Base-by-base conservation (phyloP, 2,329 filamentous ascomycete genomes). In the Pseudocercospora fijiensis region DNA sequence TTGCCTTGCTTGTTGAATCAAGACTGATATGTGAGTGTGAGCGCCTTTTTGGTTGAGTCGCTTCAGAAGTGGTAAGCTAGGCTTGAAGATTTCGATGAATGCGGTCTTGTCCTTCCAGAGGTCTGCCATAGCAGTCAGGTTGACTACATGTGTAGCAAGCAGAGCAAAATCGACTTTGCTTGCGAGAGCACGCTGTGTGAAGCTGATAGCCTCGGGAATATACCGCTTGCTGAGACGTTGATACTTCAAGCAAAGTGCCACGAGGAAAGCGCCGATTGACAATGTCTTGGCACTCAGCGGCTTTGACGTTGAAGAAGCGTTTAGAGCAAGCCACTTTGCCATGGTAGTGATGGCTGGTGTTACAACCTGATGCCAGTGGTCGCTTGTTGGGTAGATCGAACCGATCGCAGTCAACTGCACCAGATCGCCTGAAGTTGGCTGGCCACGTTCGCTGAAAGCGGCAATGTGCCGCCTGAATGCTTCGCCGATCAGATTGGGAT, bases 311-410 rank as follows among this genome's bases (percentile, higher is more conserved):
- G 63, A 62, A 26, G 71, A 68, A 0, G 88, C 83, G 61, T 88
- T 91, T 70, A 96, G 87, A 1, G 90, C 91, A 26, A 99, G 83
- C 77, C 90, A 97, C 60, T 91, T 87, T 11, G 85, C 86, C 77
- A 98, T 91, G n/a, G 88, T 85, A 4, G 97, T 86, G 78, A 92
- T 90, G 0, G 94, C 90, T 1, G 95, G 95, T 1, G 95, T 99
- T 45, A 92, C 90, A 37, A 98, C 91, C 71, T 95, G 90, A 73
- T 99, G 95, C 78, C 98, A 99, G 78, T 98, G 93, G 77, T 99
- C 95, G 0, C 93, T 97, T 0, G 95, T 96, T 4, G 95, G 93
- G 73, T 96, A 99, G 59, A 96, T 90, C 1, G 87, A 88, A 45
- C 89, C 87, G 64, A 97, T 86, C 0, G 91, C 92, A 0, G 91